Conservation (phyloP, 345 rosid species). For the Boechera stricta region DNA sequence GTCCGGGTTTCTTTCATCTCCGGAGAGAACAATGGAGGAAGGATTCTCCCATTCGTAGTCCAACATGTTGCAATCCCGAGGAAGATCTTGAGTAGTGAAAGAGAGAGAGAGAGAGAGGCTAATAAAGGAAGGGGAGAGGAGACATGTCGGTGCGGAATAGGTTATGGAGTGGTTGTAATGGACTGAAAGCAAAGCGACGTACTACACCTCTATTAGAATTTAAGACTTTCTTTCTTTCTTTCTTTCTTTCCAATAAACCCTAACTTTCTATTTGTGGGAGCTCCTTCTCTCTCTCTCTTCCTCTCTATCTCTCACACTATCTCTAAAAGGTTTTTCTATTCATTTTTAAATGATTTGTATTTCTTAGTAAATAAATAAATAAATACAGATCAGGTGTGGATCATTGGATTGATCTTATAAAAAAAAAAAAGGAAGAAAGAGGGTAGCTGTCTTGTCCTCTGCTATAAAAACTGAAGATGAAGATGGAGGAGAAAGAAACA, state of each 20-base stretch:
- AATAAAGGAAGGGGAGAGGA: conserved; percentile 45
- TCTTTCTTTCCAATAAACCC: conserved; percentile 42
- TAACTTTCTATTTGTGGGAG: conserved; percentile 47
- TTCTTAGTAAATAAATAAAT: no score
- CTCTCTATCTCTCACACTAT: background rate
- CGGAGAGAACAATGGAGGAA: conserved; percentile 53
- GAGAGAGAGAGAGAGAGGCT: conserved; percentile 21
- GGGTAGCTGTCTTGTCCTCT: conserved; percentile 7
- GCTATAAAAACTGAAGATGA: conserved; percentile 27
- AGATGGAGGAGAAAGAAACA: conserved; percentile 17
- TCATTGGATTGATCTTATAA: no score
- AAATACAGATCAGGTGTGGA: no score
- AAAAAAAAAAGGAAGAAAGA: background rate
- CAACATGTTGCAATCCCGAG: conserved; percentile 62
- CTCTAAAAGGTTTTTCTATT: background rate
- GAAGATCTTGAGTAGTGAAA: conserved; percentile 30
- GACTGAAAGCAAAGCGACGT: conserved; percentile 43
- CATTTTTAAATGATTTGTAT: background rate
- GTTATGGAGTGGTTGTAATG: conserved; percentile 44
- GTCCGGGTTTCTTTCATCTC: conserved; percentile 38
- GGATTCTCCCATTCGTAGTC: conserved; percentile 92
- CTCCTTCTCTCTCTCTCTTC: conserved; percentile 18
- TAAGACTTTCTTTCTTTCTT: conserved; percentile 23
- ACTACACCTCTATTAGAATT: conserved; percentile 40
- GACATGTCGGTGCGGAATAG: conserved; percentile 65